These are phyloP conservation scores for Neurospora crassa DNA, from an alignment of 2,329 filamentous ascomycete genomes.

Conservation along the genomic window DNA sequence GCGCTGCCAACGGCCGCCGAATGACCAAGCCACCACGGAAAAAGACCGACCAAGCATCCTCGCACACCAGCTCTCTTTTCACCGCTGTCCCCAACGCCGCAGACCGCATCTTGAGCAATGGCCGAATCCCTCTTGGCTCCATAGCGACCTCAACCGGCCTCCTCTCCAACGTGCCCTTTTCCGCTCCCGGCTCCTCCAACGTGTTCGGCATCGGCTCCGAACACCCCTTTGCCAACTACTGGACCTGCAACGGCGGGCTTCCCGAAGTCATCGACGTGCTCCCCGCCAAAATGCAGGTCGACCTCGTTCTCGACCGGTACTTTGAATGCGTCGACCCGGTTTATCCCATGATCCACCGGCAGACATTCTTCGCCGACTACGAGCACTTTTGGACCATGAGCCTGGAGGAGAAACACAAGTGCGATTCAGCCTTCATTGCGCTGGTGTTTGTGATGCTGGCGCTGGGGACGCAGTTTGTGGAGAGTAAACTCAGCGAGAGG, in stretches of 20 bases:
- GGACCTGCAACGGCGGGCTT: slow-evolving; percentile 69
- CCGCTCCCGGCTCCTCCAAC: slow-evolving; percentile 60
- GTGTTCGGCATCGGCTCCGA: slow-evolving; percentile 74
- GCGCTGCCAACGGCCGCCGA: slow-evolving; percentile 40
- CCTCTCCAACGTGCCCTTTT: slow-evolving; percentile 64
- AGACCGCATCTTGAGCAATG: slow-evolving; percentile 39
- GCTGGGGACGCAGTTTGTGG: slow-evolving; percentile 69
- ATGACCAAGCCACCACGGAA: slow-evolving; percentile 51
- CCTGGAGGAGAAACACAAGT: slow-evolving; percentile 44
- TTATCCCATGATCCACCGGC: slow-evolving; percentile 70
- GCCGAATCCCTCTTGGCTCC: slow-evolving; percentile 39
- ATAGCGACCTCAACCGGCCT: slow-evolving; percentile 50
- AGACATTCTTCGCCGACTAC: slow-evolving; percentile 69
- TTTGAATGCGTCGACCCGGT: slow-evolving; percentile 69
- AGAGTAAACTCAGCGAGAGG: slow-evolving; percentile 38
- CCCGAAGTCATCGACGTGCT: slow-evolving; percentile 67
- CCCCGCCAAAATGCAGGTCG: slow-evolving; percentile 65
- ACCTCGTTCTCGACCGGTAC: slow-evolving; percentile 55
- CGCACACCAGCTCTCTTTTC: slow-evolving; percentile 37
- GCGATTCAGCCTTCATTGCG: slow-evolving; percentile 61
- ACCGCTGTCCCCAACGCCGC: slow-evolving; percentile 41
- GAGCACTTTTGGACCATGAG: slow-evolving; percentile 65
- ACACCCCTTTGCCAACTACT: slow-evolving; percentile 76
- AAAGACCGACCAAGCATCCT: slow-evolving; percentile 31
- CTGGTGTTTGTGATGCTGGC: slow-evolving; percentile 71